Conservation (phyloP, 2,329 filamentous ascomycete genomes). For the Diaporthe destruens region DNA sequence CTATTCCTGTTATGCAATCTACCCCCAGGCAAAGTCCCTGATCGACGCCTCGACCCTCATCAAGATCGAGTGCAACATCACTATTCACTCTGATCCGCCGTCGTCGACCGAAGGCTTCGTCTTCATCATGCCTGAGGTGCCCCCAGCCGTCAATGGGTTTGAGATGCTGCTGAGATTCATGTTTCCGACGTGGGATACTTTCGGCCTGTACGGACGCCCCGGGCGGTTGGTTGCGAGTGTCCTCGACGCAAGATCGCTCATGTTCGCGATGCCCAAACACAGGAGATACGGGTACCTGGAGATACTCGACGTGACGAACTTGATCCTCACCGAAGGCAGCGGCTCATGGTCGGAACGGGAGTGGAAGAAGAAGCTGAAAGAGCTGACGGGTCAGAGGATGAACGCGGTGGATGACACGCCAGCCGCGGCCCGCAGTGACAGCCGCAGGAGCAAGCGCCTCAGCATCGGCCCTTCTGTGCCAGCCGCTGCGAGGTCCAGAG, state of each 20-base stretch:
- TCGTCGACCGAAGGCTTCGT: constrained; percentile 91
- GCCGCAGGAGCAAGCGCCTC: constrained; percentile 68
- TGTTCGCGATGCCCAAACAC: constrained; percentile 97
- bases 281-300: constrained; percentile 92
- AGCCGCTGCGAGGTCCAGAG: constrained; percentile 54
- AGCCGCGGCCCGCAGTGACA: constrained; percentile 63
- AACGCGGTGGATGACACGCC: constrained; percentile 68
- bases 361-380: constrained; percentile 91
- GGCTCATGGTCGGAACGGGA: constrained; percentile 84
- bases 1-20: constrained; percentile 94
- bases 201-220: constrained; percentile 90
- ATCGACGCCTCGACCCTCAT: constrained; percentile 95
- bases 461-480: constrained; percentile 61
- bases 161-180: constrained; percentile 95
- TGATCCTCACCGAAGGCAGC: constrained; percentile 85
- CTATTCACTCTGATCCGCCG: constrained; percentile 83
- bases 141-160: constrained; percentile 91
- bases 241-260: constrained; percentile 87
- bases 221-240: constrained; percentile 88
- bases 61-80: constrained; percentile 93
- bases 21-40: constrained; percentile 92
- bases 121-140: constrained; percentile 96
- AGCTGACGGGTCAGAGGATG: constrained; percentile 85
- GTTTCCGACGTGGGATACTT: constrained; percentile 94
- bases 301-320: constrained; percentile 82